Conservation (phyloP, 2,329 filamentous ascomycete genomes). For the Nothopassalora personata region DNA sequence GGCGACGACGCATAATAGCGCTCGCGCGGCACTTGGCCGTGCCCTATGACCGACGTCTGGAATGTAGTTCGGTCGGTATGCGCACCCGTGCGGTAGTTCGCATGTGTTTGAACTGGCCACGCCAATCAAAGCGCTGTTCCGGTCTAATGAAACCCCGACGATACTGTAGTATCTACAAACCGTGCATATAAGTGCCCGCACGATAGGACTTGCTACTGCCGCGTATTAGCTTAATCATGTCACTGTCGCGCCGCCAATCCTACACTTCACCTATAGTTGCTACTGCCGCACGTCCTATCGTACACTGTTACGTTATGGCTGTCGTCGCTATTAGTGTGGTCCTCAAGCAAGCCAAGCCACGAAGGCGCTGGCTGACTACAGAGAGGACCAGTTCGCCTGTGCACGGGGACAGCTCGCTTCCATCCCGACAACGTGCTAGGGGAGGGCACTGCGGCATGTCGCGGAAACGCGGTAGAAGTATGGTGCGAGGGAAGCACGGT, state of each 20-base stretch:
- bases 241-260: too few relatives aligned
- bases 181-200: too few relatives aligned
- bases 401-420: background rate
- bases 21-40: background rate
- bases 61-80: background rate
- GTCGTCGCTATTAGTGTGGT: too few relatives aligned
- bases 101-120: background rate
- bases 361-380: background rate
- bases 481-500: too few relatives aligned
- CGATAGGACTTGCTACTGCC: too few relatives aligned
- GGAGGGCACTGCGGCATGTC: background rate
- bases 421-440: background rate
- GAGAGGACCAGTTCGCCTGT: background rate
- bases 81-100: background rate
- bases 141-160: background rate
- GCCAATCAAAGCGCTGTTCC: background rate
- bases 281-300: too few relatives aligned
- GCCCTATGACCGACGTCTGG: too few relatives aligned
- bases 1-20: background rate
- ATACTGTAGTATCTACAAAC: background rate
- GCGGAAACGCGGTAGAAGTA: too few relatives aligned
- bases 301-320: too few relatives aligned
- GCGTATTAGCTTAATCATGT: too few relatives aligned
- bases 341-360: too few relatives aligned
- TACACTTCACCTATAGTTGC: too few relatives aligned